A percentile compares a stretch with the other conserved stretches of the same genome.
These are phyloP conservation scores for Aspergillus ochraceus DNA, from an alignment of 2,329 filamentous ascomycete species.

Conservation along the genomic window DNA sequence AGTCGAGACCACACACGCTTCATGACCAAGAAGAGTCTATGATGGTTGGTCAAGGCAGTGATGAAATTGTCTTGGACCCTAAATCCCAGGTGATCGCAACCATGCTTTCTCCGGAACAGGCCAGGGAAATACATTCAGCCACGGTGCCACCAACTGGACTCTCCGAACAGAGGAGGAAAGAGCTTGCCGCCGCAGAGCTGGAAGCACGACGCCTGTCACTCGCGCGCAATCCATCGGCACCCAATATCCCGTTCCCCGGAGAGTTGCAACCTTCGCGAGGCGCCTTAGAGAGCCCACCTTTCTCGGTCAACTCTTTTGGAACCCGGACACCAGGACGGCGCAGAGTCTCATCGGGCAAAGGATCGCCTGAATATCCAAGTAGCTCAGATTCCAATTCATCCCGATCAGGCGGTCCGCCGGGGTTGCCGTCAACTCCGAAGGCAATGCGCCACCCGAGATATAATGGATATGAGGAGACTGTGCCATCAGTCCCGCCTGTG, in stretches of 20 bases:
- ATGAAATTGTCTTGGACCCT: conserved; percentile 8
- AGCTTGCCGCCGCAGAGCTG: conserved; percentile 77
- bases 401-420: conserved; percentile 58
- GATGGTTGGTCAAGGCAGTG: conserved; percentile 12
- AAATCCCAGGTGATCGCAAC: conserved; percentile 1
- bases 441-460: conserved; percentile 83
- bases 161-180: conserved; percentile 68
- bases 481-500: conserved; percentile 57
- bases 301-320: conserved; percentile 31
- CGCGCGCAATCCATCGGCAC: conserved; percentile 75
- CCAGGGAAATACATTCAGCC: conserved; percentile 22
- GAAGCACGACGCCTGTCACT: conserved; percentile 85
- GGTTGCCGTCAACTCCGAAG: conserved; percentile 85
- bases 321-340: conserved; percentile 33
- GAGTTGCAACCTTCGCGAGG: conserved; percentile 48
- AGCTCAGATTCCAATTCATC: conserved; percentile 42
- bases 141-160: conserved; percentile 38
- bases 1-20: conserved; percentile 19
- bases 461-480: conserved; percentile 44
- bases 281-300: conserved; percentile 46
- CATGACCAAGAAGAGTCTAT: conserved; percentile 10
- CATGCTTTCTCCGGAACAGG: conserved; percentile 18
- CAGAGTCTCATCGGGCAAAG: conserved; percentile 34
- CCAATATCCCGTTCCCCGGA: conserved; percentile 74
- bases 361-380: conserved; percentile 41